A percentile compares a stretch with the other conserved stretches of the same genome.
Evolutionary conservation across 805 yeast genomes (phyloP).

Genomic region (Kluyveromyces lactis): DNA sequence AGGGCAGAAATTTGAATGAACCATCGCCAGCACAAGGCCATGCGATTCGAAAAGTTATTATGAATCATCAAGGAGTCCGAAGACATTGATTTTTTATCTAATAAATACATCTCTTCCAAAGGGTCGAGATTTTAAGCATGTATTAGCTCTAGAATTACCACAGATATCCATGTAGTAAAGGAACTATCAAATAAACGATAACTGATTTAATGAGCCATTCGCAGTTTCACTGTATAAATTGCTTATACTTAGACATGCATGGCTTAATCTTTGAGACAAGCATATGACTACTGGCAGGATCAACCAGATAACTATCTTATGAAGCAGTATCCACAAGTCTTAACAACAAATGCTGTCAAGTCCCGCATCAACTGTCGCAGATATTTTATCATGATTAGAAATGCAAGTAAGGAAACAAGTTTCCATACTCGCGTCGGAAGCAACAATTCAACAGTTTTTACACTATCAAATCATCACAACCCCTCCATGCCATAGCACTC

Average conservation of each 20-base stretch:
- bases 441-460: conserved; percentile 10
- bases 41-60: conserved; percentile 36
- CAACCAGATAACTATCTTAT: conserved; percentile 36
- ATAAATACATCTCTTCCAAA: conserved; percentile 36
- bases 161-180: conserved; percentile 40
- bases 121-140: conserved; percentile 37
- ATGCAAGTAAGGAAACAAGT: background rate
- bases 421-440: background rate
- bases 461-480: conserved; percentile 10
- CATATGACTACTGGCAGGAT: conserved; percentile 46
- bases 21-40: conserved; percentile 39
- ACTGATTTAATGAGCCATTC: conserved; percentile 44
- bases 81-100: conserved; percentile 39
- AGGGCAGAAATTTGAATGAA: conserved; percentile 42
- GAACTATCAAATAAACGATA: conserved; percentile 42
- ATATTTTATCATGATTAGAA: background rate
- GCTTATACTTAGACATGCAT: conserved; percentile 42
- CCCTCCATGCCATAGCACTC: conserved; percentile 25
- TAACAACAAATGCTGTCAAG: background rate
- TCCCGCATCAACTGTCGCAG: background rate
- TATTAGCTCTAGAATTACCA: conserved; percentile 43
- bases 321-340: conserved; percentile 5
- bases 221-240: conserved; percentile 41
- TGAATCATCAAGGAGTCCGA: conserved; percentile 38
- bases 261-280: conserved; percentile 46